Evolutionary conservation across 495 filamentous ascomycete genomes (phyloP).

Genomic region (Neurospora sp.): DNA sequence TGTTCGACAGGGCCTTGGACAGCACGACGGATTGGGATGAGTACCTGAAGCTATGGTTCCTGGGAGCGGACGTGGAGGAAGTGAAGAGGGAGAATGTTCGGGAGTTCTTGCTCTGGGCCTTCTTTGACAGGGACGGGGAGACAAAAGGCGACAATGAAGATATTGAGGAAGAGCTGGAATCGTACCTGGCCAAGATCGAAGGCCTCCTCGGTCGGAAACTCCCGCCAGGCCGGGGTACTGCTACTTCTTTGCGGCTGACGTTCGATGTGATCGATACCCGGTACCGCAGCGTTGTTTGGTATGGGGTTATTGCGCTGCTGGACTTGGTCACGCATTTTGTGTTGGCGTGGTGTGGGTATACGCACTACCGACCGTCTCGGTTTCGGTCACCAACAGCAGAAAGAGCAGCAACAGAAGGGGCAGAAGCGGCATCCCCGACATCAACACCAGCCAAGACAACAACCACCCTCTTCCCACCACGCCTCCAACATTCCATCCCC

Average conservation of each 20-base stretch:
- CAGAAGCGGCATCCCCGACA: not conserved
- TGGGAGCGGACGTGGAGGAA: slow-evolving; percentile 45
- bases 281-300: slow-evolving; percentile 56
- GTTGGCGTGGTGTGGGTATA: slow-evolving; percentile 38
- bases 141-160: slow-evolving; percentile 26
- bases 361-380: slow-evolving; percentile 28
- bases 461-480: slow-evolving; percentile 47
- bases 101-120: slow-evolving; percentile 56
- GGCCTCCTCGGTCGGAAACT: slow-evolving; percentile 35
- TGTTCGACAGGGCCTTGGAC: slow-evolving; percentile 45
- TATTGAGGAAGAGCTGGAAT: slow-evolving; percentile 45
- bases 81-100: slow-evolving; percentile 56
- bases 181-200: slow-evolving; percentile 43
- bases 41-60: slow-evolving; percentile 56
- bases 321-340: slow-evolving; percentile 26
- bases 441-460: slow-evolving; percentile 5
- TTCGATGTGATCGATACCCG: slow-evolving; percentile 51
- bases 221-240: slow-evolving; percentile 41
- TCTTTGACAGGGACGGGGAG: slow-evolving; percentile 38
- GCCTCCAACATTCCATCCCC: slow-evolving; percentile 35
- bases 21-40: slow-evolving; percentile 44
- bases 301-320: slow-evolving; percentile 33
- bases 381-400: not conserved
- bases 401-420: not conserved
- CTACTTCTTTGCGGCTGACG: slow-evolving; percentile 48